Evolutionary conservation across 2,329 filamentous ascomycete species (phyloP).

Genomic region (Aspergillus sp.): DNA sequence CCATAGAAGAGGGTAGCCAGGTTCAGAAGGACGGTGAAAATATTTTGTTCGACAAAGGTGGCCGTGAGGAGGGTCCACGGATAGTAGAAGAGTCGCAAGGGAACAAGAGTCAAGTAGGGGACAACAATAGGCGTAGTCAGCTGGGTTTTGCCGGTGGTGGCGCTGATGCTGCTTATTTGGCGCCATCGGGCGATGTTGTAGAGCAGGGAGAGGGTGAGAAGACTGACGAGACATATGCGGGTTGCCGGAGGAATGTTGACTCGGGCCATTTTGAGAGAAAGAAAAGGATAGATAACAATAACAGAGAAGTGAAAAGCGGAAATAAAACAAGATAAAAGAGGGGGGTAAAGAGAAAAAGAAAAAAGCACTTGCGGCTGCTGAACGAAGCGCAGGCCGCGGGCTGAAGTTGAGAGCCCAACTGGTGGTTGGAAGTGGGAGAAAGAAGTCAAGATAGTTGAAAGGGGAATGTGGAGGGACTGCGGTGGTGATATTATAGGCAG

Average conservation of each 20-base stretch:
- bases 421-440: constrained; percentile 1
- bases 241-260: constrained; percentile 92
- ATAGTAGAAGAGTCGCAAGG: constrained; percentile 73
- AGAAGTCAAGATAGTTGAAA: constrained; percentile 1
- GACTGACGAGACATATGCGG: constrained; percentile 66
- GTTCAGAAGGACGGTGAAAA: constrained; percentile 76
- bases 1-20: constrained; percentile 79
- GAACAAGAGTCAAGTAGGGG: constrained; percentile 82
- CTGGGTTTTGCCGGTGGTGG: constrained; percentile 36
- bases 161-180: constrained; percentile 55
- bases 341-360: background rate
- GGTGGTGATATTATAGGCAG: background rate
- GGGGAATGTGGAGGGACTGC: background rate
- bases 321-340: background rate
- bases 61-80: constrained; percentile 89
- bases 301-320: background rate
- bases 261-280: constrained; percentile 58
- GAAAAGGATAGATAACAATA: background rate
- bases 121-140: constrained; percentile 53
- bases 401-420: constrained; percentile 11
- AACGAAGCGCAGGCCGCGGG: constrained; percentile 14
- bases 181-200: constrained; percentile 56
- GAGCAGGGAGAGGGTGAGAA: constrained; percentile 71
- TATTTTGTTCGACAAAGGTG: constrained; percentile 84
- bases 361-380: constrained; percentile 15